These are phyloP conservation scores for Pulveroboletus sp. DNA, from an alignment of 768 basidiomycete species.

Conservation along the genomic window DNA sequence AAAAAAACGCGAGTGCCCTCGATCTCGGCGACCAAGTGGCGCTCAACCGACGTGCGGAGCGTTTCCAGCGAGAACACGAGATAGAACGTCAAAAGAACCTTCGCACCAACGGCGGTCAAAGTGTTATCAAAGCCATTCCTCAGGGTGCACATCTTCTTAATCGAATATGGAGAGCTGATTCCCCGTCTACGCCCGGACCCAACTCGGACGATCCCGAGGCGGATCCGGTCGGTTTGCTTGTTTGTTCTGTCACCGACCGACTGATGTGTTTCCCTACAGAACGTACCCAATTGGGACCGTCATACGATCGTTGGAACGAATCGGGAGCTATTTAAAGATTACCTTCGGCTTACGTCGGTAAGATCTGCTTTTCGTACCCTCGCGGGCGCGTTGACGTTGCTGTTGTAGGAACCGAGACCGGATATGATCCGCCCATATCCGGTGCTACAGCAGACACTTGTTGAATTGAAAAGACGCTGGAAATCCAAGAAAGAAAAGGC, in stretches of 20 bases:
- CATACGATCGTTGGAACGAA: constrained; percentile 93
- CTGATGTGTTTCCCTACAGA: constrained; percentile 47
- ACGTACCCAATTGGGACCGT: constrained; percentile 95
- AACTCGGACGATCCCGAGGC: constrained; percentile 66
- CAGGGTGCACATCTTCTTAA: constrained; percentile 53
- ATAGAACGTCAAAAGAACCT: constrained; percentile 66
- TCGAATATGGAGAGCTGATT: constrained; percentile 39
- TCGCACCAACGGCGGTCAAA: constrained; percentile 30
- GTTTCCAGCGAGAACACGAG: constrained; percentile 89
- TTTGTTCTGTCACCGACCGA: constrained; percentile 5
- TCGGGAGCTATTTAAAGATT: constrained; percentile 89
- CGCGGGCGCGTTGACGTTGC: constrained; percentile 4
- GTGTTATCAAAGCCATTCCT: constrained; percentile 41
- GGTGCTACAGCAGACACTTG: constrained; percentile 79
- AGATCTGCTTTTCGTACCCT: background rate
- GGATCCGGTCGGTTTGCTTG: constrained; percentile 52
- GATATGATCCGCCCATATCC: constrained; percentile 88
- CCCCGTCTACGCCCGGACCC: constrained; percentile 46
- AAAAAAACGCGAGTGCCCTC: constrained; percentile 36
- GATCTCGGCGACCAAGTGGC: constrained; percentile 67
- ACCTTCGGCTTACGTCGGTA: constrained; percentile 90
- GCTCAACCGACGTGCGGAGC: constrained; percentile 72
- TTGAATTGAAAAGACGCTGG: constrained; percentile 87
- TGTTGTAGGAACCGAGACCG: constrained; percentile 86
- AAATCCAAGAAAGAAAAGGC: constrained; percentile 66